Evolutionary conservation across 164 flowering plant species (phyloP), one percentile per base, ranked within the genome.

Genomic region (Cinnamomum micranthum): DNA sequence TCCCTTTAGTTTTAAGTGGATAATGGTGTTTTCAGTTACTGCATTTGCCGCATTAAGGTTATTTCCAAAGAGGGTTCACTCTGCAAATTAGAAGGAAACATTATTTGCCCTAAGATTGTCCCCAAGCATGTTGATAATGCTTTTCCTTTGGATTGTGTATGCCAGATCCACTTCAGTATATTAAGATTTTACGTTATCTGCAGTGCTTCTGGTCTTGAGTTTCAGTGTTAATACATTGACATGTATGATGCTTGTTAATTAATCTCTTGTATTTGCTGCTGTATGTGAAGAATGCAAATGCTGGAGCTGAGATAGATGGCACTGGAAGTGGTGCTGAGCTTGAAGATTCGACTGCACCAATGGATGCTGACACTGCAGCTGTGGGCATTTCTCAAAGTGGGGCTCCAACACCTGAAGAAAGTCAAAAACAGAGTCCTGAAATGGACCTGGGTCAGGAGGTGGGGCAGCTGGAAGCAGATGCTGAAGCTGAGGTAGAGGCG

Each of bases 401-500:
- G 50, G 85, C 79, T 50, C 89, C 91, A 41, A 82, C 84, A 9
- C 90, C 88, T 1, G 96, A 92, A 15, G 96, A 87, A n/a, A 71
- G 80, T 62, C 87, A 88, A 74, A 88, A 89, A 77, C 89, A 85
- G 65, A 86, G 87, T 76, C 80, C 93, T 5, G 92, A 88, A 67
- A 81, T 85, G 25, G 93, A 87, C 55, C 77, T 33, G 23, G 89
- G 85, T 73, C 90, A 81, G 62, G 97, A 89, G 66, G 84, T 86
- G 15, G 93, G 87, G 23, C 90, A 88, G 73, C 77, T 87, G 31
- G 97, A 89, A 78, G 85, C 84, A 28, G 97, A 90, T 70, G 85
- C 80, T 50, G 94, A 90, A 75, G 84, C 78, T 35, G 82, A 82
- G 31, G 71, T 25, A 7, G 97, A 86, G 74, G 77, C 84, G 0